Conservation (phyloP, 176 grass and related monocot genomes). For the Poa annua region DNA sequence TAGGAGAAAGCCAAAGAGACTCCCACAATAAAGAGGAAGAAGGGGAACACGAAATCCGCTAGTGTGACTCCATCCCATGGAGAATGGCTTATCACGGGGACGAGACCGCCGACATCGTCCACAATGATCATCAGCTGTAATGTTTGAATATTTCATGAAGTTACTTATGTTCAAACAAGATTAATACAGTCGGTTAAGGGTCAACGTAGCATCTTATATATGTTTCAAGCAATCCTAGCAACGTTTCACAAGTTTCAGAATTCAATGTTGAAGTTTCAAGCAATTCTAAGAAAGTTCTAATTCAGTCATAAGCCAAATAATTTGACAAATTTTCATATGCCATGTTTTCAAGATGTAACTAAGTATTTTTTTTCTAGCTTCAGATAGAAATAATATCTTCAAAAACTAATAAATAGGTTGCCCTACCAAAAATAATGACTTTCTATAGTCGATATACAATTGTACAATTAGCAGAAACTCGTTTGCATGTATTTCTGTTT, state of each 20-base stretch:
- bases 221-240: background rate
- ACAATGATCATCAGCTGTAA: slow-evolving; percentile 86
- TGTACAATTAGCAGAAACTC: too few species aligned
- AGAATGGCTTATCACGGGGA: slow-evolving; percentile 74
- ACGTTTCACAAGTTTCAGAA: background rate
- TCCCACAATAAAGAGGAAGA: slow-evolving; percentile 89
- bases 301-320: too few species aligned
- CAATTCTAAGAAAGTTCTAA: background rate
- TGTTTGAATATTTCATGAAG: background rate
- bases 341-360: too few species aligned
- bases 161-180: background rate
- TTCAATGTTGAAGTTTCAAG: background rate
- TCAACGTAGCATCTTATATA: too few species aligned
- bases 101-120: slow-evolving; percentile 65
- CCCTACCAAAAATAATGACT: too few species aligned
- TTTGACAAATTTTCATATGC: too few species aligned
- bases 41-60: slow-evolving; percentile 86
- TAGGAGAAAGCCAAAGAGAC: slow-evolving; percentile 69
- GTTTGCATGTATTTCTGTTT: too few species aligned
- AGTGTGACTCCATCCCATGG: slow-evolving; percentile 67
- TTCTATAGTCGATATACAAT: too few species aligned
- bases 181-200: too few species aligned
- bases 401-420: too few species aligned
- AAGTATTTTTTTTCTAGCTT: too few species aligned
- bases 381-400: too few species aligned